A percentile compares a stretch with the other conserved stretches of the same genome.
Evolutionary conservation across 768 basidiomycete genomes (phyloP).

Genomic region (Boletus fagicola): DNA sequence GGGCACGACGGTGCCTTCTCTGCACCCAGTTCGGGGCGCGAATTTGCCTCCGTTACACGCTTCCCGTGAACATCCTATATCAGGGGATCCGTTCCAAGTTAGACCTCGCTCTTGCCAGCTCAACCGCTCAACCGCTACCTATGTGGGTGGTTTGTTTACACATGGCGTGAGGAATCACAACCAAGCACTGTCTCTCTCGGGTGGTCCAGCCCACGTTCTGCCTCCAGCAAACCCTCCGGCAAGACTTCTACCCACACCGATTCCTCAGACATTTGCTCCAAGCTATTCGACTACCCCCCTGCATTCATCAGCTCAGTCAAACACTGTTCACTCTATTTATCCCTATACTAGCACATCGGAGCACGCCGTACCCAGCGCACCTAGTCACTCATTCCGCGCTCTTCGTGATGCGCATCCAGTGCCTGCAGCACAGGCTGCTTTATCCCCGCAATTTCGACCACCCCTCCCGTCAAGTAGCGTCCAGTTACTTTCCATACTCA

Average conservation of each 20-base stretch:
- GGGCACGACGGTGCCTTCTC: conserved; percentile 6
- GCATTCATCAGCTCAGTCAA: conserved; percentile 13
- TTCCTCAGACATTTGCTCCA: conserved; percentile 17
- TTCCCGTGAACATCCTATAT: conserved; percentile 6
- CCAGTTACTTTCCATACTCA: conserved; percentile 38
- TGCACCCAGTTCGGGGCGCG: conserved; percentile 8
- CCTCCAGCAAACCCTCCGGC: conserved; percentile 7
- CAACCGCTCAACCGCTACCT: conserved; percentile 31
- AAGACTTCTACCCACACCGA: conserved; percentile 9
- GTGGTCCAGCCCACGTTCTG: conserved; percentile 4
- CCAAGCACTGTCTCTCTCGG: conserved; percentile 13
- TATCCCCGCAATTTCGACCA: conserved; percentile 16
- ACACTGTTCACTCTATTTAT: conserved; percentile 12
- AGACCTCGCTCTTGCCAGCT: conserved; percentile 50
- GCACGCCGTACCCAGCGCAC: conserved; percentile 6
- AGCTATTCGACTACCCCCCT: conserved; percentile 21
- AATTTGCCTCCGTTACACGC: conserved; percentile 1
- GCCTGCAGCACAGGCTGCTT: conserved; percentile 11
- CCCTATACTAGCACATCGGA: conserved; percentile 12
- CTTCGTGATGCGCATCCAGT: conserved; percentile 16
- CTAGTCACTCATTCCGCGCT: conserved; percentile 8
- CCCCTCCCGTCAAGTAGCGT: conserved; percentile 24
- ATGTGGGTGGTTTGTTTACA: conserved; percentile 10
- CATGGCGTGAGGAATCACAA: conserved; percentile 15
- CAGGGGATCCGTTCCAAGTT: conserved; percentile 40